Evolutionary conservation across 2,329 filamentous ascomycete genomes (phyloP), one percentile per base, ranked within the genome.

Genomic region (Xylariaceae sp.): DNA sequence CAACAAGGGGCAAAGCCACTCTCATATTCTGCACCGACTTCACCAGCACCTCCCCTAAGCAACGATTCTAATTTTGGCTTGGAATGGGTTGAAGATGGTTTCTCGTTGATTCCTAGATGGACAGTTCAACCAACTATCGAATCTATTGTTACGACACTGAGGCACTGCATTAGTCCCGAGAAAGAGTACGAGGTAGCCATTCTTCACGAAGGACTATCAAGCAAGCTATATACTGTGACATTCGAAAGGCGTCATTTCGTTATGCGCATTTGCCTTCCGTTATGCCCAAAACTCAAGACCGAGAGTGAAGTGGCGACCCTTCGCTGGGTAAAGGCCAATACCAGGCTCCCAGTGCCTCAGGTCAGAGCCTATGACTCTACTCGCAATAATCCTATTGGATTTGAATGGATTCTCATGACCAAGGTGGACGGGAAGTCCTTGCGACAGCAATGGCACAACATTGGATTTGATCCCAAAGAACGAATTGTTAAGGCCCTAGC

Each of bases 361-460:
- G 49, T 61, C 13, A 37, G 28, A 6, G 50, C 38, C 17, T 54
- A 53, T 30, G 48, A 56, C 29, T 38, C 53, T 1, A 48, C 50
- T 1, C 40, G 48, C 11, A 31, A 54, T 15, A 58, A 54, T 16
- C 45, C 51, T 1, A 37, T 61, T 13, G 58, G 58, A 0, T 57
- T 55, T 11, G 61, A 63, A 43, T 63, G 61, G 60, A 54, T 61
- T 9, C 39, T 63, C 4, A 59, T 61, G 58, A 44, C 39, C 8
- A 50, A 45, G 15, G 32, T 61, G 3, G 34, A 53, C 2, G 62
- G 62, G 1, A 38, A 33, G 6, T 49, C 58, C 0, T 52, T 65
- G 12, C 46, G 38, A 11, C 37, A 57, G 24, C 48, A 44, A 22
- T 64, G 62, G 62, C 9, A 35, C 7, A 38, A 41, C 1, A 40